Conservation (phyloP, 306 rosid species). For the Quercus agrifolia region DNA sequence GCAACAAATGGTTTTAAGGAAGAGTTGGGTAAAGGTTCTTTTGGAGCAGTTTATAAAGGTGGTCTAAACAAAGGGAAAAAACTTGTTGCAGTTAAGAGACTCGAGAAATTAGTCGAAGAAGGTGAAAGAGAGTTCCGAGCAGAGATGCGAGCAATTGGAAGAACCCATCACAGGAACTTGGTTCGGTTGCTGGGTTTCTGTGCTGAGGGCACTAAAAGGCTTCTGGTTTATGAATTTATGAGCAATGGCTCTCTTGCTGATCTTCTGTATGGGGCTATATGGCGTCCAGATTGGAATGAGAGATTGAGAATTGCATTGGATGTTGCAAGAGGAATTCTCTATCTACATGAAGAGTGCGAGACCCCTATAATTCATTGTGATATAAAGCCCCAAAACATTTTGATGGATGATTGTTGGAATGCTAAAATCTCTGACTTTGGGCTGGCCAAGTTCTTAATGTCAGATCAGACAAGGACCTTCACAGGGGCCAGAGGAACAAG, state of each 20-base stretch:
- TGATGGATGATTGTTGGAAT: constrained; percentile 6
- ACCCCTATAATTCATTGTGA: neutral
- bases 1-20: no score
- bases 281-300: neutral
- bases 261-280: neutral
- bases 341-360: constrained; percentile 4
- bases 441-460: neutral
- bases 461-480: constrained; percentile 1
- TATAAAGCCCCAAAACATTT: constrained; percentile 4
- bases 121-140: constrained; percentile 7
- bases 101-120: neutral
- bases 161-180: neutral
- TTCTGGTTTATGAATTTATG: neutral
- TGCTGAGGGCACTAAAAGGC: neutral
- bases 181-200: constrained; percentile 15
- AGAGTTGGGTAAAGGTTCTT: no score
- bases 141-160: constrained; percentile 11
- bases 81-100: no score
- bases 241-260: constrained; percentile 14
- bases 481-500: neutral
- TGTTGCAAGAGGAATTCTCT: constrained; percentile 2
- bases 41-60: constrained; percentile 14
- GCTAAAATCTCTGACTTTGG: constrained; percentile 8
- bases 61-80: neutral
- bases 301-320: constrained; percentile 3